These are phyloP conservation scores for Globisporangium camurandrum DNA, from an alignment of 352 stramenopile genomes.

Conservation along the genomic window DNA sequence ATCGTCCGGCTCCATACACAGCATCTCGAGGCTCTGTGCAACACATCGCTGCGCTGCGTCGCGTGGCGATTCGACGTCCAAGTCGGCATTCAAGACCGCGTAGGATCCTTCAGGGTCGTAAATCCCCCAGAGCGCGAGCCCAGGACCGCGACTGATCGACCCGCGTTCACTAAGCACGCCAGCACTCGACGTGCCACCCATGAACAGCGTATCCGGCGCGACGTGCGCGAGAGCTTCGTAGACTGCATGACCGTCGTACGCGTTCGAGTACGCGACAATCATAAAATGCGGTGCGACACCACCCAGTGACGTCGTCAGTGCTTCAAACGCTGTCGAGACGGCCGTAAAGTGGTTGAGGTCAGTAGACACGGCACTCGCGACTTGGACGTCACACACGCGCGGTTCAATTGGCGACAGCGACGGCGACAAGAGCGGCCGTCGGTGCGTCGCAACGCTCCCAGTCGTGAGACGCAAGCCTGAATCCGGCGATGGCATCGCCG, in stretches of 20 bases:
- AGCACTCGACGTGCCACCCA: constrained; percentile 66
- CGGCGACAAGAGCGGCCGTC: constrained; percentile 7
- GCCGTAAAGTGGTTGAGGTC: constrained; percentile 53
- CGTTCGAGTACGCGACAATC: constrained; percentile 69
- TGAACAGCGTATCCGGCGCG: constrained; percentile 73
- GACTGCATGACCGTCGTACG: constrained; percentile 42
- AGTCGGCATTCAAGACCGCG: constrained; percentile 62
- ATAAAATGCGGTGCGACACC: constrained; percentile 69
- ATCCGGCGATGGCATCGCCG: constrained; percentile 9
- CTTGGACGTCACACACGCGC: constrained; percentile 39
- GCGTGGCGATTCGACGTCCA: constrained; percentile 47
- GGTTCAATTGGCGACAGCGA: background rate
- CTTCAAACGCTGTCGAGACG: constrained; percentile 43
- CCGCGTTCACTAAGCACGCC: constrained; percentile 48
- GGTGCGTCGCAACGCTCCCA: background rate
- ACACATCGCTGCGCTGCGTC: constrained; percentile 57
- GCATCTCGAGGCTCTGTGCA: constrained; percentile 55
- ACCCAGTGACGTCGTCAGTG: constrained; percentile 46
- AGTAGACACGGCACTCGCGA: constrained; percentile 59
- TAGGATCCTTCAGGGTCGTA: constrained; percentile 79
- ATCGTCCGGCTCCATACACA: constrained; percentile 68
- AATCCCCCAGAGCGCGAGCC: constrained; percentile 71
- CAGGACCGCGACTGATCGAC: constrained; percentile 26
- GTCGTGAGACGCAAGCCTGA: constrained; percentile 16
- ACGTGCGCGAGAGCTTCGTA: constrained; percentile 52